These are phyloP conservation scores for Crithidia expoeki DNA, from an alignment of 208 protist genomes.

Conservation along the genomic window DNA sequence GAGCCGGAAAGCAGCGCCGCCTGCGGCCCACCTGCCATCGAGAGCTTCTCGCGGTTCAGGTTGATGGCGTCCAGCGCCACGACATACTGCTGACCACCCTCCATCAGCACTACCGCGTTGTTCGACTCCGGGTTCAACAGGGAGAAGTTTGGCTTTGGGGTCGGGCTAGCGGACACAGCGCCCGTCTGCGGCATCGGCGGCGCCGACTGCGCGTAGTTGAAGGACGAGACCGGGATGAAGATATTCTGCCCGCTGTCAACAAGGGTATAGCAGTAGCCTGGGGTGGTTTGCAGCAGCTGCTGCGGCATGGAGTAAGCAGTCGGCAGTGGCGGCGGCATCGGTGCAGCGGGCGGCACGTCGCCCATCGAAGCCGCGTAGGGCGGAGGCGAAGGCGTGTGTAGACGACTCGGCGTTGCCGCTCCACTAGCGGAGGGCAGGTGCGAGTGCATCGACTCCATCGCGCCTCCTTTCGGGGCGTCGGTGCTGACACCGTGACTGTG, in stretches of 20 bases:
- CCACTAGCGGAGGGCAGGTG: neutral
- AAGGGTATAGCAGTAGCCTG: constrained; percentile 48
- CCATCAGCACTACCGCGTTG: constrained; percentile 31
- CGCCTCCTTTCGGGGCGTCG: neutral
- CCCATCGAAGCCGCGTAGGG: constrained; percentile 9
- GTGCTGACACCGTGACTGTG: constrained; percentile 11
- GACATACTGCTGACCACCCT: constrained; percentile 47
- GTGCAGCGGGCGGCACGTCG: neutral
- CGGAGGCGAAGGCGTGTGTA: constrained; percentile 11
- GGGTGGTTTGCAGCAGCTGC: constrained; percentile 35
- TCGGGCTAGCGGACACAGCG: neutral
- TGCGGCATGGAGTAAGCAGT: constrained; percentile 20
- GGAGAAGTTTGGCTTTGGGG: neutral
- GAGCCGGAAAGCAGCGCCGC: constrained; percentile 1
- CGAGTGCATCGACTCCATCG: neutral
- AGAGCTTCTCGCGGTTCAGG: constrained; percentile 13
- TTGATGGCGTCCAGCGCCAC: constrained; percentile 43
- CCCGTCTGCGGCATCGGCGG: neutral
- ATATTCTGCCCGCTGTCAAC: constrained; percentile 44
- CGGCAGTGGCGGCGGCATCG: neutral
- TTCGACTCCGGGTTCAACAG: constrained; percentile 27
- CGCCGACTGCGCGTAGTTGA: constrained; percentile 26
- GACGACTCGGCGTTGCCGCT: neutral
- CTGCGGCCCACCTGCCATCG: neutral
- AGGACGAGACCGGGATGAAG: constrained; percentile 39